phyloP scores from a whole-genome alignment of 2,329 filamentous ascomycete species.

The Dactylellina sp. region DNA sequence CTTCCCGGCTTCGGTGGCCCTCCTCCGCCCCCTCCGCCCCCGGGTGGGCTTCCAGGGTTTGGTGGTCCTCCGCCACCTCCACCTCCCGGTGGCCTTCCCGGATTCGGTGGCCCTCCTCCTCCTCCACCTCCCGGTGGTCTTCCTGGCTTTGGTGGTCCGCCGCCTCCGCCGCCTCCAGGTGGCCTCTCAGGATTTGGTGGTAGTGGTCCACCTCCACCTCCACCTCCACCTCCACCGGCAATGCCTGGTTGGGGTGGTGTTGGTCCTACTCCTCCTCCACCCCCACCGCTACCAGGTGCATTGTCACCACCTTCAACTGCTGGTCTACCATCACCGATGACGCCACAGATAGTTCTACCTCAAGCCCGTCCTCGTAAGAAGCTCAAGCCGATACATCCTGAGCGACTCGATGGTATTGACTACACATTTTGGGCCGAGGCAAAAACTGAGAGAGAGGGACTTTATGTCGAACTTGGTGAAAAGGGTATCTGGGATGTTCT shows the following conservation, averaged over 20 bases:
- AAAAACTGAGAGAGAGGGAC: conserved; percentile 85
- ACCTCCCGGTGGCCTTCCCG: conserved; percentile 63
- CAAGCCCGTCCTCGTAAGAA: conserved; percentile 83
- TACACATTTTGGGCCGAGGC: conserved; percentile 61
- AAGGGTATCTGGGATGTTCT: conserved; percentile 98
- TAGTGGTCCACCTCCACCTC: conserved; percentile 65
- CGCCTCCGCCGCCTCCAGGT: conserved; percentile 63
- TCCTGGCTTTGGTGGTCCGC: conserved; percentile 64
- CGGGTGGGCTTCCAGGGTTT: conserved; percentile 60
- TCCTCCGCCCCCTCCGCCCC: conserved; percentile 63
- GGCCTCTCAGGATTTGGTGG: conserved; percentile 62
- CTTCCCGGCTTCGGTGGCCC: conserved; percentile 41
- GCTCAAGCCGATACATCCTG: conserved; percentile 98
- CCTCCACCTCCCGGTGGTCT: conserved; percentile 65
- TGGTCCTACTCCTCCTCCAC: conserved; percentile 65
- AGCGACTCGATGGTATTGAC: conserved; percentile 82
- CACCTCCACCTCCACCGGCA: conserved; percentile 65
- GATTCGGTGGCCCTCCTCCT: conserved; percentile 62
- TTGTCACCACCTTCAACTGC: conserved; percentile 66
- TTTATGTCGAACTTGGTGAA: conserved; percentile 90
- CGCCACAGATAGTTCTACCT: conserved; percentile 41
- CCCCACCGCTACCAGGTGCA: conserved; percentile 64
- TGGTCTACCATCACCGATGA: conserved; percentile 64
- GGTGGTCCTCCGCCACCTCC: conserved; percentile 62
- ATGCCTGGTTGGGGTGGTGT: conserved; percentile 60